Evolutionary conservation across 495 filamentous ascomycete genomes (phyloP).

Genomic region (Penicillium tannophilum): DNA sequence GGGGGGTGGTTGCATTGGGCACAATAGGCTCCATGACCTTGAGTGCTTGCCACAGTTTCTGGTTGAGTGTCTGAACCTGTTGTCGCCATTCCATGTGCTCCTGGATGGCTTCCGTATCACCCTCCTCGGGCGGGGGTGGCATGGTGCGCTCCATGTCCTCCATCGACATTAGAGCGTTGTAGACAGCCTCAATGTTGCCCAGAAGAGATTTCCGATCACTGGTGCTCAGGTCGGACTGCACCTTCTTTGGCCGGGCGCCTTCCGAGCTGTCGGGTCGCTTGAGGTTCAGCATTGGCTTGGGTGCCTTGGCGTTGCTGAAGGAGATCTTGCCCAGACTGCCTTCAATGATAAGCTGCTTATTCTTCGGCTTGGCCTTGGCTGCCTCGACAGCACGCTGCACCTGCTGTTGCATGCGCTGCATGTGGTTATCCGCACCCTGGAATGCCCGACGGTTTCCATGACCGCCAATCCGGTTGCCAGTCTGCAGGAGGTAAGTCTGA

Average conservation of each 20-base stretch:
- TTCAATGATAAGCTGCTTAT: slow-evolving; percentile 96
- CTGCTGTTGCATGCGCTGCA: slow-evolving; percentile 99
- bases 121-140: slow-evolving; percentile 66
- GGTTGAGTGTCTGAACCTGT: slow-evolving; percentile 70
- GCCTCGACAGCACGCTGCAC: slow-evolving; percentile 96
- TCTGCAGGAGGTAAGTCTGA: slow-evolving; percentile 96
- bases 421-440: slow-evolving; percentile 86
- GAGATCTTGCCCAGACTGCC: slow-evolving; percentile 98
- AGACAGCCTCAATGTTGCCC: slow-evolving; percentile 82
- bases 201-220: slow-evolving; percentile 82
- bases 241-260: slow-evolving; percentile 47
- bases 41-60: slow-evolving; percentile 77
- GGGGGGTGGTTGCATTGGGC: slow-evolving; percentile 66
- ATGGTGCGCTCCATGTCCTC: slow-evolving; percentile 93
- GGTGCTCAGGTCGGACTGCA: slow-evolving; percentile 51
- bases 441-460: slow-evolving; percentile 64
- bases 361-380: slow-evolving; percentile 95
- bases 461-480: slow-evolving; percentile 74
- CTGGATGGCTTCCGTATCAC: slow-evolving; percentile 64
- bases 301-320: slow-evolving; percentile 97
- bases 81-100: slow-evolving; percentile 70
- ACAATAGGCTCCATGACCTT: slow-evolving; percentile 91
- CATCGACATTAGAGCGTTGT: slow-evolving; percentile 83
- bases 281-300: slow-evolving; percentile 90
- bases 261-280: slow-evolving; percentile 80